A percentile compares a stretch with the other conserved stretches of the same genome.
These are phyloP conservation scores for Purpureocillium lavendulum DNA, from an alignment of 2,329 filamentous ascomycete species.

Conservation along the genomic window DNA sequence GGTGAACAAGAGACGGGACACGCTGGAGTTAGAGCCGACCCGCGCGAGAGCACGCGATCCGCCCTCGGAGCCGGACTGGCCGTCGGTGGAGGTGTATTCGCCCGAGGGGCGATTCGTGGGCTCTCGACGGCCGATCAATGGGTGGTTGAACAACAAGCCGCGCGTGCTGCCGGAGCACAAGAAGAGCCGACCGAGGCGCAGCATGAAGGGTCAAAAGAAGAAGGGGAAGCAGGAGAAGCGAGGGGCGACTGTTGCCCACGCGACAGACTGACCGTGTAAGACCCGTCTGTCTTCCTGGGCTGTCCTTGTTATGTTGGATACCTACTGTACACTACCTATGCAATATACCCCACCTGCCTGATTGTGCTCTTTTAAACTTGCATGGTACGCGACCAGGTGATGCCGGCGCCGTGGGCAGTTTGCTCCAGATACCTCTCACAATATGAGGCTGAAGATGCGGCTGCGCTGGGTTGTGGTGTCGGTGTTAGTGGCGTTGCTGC, in stretches of 20 bases:
- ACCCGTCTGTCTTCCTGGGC: too few species aligned
- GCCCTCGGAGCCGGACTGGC: slow-evolving; percentile 38
- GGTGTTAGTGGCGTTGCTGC: too few species aligned
- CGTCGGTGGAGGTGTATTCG: slow-evolving; percentile 74
- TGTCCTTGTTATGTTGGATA: too few species aligned
- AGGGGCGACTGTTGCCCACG: slow-evolving; percentile 3
- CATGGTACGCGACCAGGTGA: too few species aligned
- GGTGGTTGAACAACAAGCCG: slow-evolving; percentile 56
- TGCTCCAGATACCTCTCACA: too few species aligned
- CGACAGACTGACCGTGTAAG: not conserved
- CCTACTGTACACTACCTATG: too few species aligned
- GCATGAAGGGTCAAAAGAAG: slow-evolving; percentile 57
- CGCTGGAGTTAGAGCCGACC: not conserved
- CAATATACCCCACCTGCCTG: too few species aligned
- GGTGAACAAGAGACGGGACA: slow-evolving; percentile 15
- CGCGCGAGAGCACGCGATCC: not conserved
- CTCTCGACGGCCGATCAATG: slow-evolving; percentile 59
- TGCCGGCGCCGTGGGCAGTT: too few species aligned
- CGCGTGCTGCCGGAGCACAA: slow-evolving; percentile 37
- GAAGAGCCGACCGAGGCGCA: slow-evolving; percentile 52
- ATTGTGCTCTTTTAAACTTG: too few species aligned
- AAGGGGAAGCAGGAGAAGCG: slow-evolving; percentile 20
- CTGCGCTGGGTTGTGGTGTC: too few species aligned
- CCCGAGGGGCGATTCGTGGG: slow-evolving; percentile 78
- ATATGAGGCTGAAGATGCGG: too few species aligned